These are phyloP conservation scores for Porcisia deanei DNA, from an alignment of 208 protist genomes.

Conservation along the genomic window DNA sequence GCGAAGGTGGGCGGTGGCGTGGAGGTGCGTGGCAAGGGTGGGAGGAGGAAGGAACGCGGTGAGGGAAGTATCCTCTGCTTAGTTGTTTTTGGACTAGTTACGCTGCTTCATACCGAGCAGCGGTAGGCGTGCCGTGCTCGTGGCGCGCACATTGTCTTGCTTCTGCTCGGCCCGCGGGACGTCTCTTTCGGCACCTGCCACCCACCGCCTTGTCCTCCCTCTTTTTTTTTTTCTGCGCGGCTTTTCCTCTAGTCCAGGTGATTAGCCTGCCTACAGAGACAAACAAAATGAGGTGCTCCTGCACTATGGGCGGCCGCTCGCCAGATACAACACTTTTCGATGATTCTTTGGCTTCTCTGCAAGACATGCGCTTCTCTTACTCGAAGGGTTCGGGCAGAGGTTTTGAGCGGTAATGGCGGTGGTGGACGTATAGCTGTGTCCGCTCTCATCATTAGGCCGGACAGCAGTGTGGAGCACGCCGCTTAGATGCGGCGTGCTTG, in stretches of 20 bases:
- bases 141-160: neutral
- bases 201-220: neutral
- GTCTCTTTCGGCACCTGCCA: neutral
- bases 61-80: no score
- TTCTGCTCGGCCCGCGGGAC: neutral
- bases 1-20: neutral
- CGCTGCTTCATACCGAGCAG: neutral
- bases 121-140: neutral
- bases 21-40: neutral
- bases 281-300: neutral
- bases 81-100: neutral
- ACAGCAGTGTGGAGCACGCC: no score
- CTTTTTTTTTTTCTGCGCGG: neutral
- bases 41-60: neutral
- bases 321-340: neutral
- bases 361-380: neutral
- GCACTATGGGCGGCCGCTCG: neutral
- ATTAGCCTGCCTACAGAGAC: neutral
- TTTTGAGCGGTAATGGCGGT: no score
- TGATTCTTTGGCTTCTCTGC: neutral
- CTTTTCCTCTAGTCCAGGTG: neutral
- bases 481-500: no score
- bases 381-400: neutral
- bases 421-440: neutral
- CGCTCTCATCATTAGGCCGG: neutral